Conservation (phyloP, 257 asterid genomes). For the Rubia yunnanensis region DNA sequence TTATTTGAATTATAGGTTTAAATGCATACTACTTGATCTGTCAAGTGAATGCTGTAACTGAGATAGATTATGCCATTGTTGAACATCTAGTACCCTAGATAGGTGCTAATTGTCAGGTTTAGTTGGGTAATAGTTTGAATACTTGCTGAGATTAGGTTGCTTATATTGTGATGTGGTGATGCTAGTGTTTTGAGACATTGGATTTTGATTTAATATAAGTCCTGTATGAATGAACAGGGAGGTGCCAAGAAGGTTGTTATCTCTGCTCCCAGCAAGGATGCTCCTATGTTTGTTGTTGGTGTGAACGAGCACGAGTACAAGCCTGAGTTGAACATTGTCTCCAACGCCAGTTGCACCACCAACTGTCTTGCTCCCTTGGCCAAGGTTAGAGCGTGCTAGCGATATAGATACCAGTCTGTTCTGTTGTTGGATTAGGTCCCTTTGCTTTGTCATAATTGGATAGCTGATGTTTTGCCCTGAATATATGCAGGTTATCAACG, state of each 20-base stretch:
- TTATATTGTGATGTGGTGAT: too few species aligned
- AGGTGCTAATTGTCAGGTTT: too few species aligned
- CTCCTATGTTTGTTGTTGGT: slow-evolving; percentile 80
- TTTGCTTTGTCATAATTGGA: background rate
- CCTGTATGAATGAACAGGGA: slow-evolving; percentile 36
- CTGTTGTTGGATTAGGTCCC: background rate
- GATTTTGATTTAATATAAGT: background rate
- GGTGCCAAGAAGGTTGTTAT: slow-evolving; percentile 86
- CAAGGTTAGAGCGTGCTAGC: slow-evolving; percentile 40
- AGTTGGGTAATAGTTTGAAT: too few species aligned
- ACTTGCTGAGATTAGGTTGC: too few species aligned
- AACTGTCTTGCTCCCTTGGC: slow-evolving; percentile 78
- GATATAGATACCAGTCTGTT: background rate
- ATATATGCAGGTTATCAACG: slow-evolving; percentile 44
- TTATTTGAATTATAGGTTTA: too few species aligned
- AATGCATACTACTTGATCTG: too few species aligned
- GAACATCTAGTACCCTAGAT: too few species aligned
- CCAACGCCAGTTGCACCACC: slow-evolving; percentile 82
- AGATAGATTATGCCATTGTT: too few species aligned
- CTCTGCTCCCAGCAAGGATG: slow-evolving; percentile 75
- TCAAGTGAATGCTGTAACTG: too few species aligned
- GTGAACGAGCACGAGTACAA: slow-evolving; percentile 77
- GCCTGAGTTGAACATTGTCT: slow-evolving; percentile 48
- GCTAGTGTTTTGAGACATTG: too few species aligned
- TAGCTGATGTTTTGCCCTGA: background rate